Percentiles rank a stretch among this genome's conserved stretches.
Conservation (phyloP, 2,329 filamentous ascomycete species). For the Paracamarosporium sp. region DNA sequence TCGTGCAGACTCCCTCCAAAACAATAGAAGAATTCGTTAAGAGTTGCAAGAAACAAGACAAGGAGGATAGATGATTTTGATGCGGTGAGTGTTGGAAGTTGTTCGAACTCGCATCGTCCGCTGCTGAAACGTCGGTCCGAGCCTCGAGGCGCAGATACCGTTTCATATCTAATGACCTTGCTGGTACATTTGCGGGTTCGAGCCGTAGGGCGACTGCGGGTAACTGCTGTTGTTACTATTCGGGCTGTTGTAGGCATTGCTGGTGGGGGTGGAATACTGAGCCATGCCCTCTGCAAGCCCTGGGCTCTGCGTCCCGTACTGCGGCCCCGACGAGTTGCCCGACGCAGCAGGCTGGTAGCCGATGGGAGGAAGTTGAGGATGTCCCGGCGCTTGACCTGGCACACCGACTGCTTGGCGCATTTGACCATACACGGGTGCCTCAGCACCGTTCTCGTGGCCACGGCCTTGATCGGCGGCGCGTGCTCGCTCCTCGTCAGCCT, state of each 20-base stretch:
- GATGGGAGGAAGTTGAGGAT: constrained; percentile 59
- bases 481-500: constrained; percentile 84
- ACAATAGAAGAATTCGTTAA: constrained; percentile 33
- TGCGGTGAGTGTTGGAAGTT: constrained; percentile 27
- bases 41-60: constrained; percentile 20
- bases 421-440: constrained; percentile 55
- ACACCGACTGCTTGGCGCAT: constrained; percentile 54
- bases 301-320: constrained; percentile 55
- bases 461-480: constrained; percentile 64
- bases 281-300: constrained; percentile 57
- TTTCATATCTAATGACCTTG: constrained; percentile 44
- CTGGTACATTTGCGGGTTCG: constrained; percentile 57
- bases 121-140: constrained; percentile 25
- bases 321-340: constrained; percentile 49
- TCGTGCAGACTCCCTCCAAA: constrained; percentile 32
- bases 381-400: constrained; percentile 53
- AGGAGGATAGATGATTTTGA: constrained; percentile 17
- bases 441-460: constrained; percentile 60
- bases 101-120: constrained; percentile 30
- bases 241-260: constrained; percentile 52
- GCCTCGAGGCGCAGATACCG: constrained; percentile 4
- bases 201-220: constrained; percentile 58
- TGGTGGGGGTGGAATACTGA: constrained; percentile 54
- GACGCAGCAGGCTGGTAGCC: constrained; percentile 57
- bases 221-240: constrained; percentile 56